Conservation (phyloP, 345 rosid species). For the Acer campestre region DNA sequence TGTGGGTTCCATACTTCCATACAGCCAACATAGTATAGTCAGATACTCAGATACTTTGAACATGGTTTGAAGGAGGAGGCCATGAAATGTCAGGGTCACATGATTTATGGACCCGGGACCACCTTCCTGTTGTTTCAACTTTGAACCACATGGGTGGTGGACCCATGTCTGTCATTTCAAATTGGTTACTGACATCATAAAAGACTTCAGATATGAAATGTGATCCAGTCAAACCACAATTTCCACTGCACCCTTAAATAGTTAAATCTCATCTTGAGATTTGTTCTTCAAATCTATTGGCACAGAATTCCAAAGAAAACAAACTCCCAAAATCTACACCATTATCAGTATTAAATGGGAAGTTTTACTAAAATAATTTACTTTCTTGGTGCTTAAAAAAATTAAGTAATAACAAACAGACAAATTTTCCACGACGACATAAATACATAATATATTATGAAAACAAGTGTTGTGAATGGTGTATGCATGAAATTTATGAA, state of each 20-base stretch:
- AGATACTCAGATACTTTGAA: too few relatives aligned
- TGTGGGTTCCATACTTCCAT: too few relatives aligned
- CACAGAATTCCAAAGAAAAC: not conserved
- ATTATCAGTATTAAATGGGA: not conserved
- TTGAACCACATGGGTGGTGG: constrained; percentile 21
- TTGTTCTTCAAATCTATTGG: constrained; percentile 3
- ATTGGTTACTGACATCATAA: not conserved
- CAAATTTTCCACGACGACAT: not conserved
- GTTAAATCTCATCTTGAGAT: constrained; percentile 31
- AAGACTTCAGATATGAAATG: not conserved
- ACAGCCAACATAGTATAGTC: not conserved
- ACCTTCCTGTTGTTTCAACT: not conserved
- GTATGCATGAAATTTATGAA: not conserved
- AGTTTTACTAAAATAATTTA: not conserved
- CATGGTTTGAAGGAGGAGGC: not conserved
- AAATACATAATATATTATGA: not conserved
- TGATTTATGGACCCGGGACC: not conserved
- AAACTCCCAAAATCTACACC: not conserved
- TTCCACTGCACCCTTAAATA: constrained; percentile 20
- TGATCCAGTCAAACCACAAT: constrained; percentile 35
- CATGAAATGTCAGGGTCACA: constrained; percentile 5
- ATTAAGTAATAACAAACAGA: not conserved
- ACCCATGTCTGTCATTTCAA: not conserved
- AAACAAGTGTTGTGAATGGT: not conserved
- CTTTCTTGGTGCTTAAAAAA: too few relatives aligned